Conservation (phyloP, 129 eudicot genomes). For the Ambrosia artemisiifolia region DNA sequence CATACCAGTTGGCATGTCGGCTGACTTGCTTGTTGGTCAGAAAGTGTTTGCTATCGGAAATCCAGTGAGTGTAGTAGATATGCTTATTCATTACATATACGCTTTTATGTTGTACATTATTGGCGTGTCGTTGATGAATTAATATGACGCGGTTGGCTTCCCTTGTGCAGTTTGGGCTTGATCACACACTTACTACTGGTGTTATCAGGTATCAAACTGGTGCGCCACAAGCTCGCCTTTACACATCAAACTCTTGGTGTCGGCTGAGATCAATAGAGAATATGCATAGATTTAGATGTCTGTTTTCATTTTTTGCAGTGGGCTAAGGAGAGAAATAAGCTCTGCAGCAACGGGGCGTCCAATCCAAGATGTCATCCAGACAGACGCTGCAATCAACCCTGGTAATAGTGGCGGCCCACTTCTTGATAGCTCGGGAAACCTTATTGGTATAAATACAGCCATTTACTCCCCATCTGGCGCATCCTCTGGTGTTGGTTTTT, state of each 20-base stretch:
- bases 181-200: conserved; percentile 91
- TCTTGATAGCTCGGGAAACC: conserved; percentile 81
- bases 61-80: no score
- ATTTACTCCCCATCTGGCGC: conserved; percentile 93
- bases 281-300: background rate
- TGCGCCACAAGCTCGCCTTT: background rate
- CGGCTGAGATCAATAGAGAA: background rate
- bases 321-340: conserved; percentile 86
- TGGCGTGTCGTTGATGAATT: no score
- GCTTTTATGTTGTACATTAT: no score
- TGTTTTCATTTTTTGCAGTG: conserved; percentile 43
- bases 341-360: conserved; percentile 96
- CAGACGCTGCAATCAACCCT: conserved; percentile 95
- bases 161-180: conserved; percentile 87
- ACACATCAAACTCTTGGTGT: background rate
- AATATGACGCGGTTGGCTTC: background rate
- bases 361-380: conserved; percentile 89
- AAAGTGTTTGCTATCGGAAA: conserved; percentile 91
- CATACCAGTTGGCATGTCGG: conserved; percentile 72
- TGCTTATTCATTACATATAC: no score
- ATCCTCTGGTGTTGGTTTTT: conserved; percentile 87
- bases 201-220: conserved; percentile 65
- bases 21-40: conserved; percentile 89
- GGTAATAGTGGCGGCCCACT: conserved; percentile 96
- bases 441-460: conserved; percentile 85